Evolutionary conservation across 371 early-diverging fungal species (phyloP).

Genomic region (Mucor piriformis): DNA sequence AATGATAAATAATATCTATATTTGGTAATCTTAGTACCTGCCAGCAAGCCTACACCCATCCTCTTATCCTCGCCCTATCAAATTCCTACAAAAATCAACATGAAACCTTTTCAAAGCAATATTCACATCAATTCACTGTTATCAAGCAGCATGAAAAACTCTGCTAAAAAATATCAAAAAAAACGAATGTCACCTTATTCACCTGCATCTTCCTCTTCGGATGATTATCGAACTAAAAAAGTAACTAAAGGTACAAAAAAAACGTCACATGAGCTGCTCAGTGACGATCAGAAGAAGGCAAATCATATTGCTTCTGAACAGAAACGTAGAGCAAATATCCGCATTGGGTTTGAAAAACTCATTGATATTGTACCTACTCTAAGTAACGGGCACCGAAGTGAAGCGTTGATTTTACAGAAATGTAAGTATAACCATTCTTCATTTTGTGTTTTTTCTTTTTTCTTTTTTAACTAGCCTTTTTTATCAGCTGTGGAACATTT

Average conservation of each 20-base stretch:
- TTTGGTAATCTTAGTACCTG: not conserved
- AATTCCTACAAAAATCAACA: not conserved
- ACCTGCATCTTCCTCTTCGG: not conserved
- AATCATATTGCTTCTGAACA: constrained; percentile 94
- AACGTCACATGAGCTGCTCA: constrained; percentile 64
- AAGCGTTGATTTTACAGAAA: constrained; percentile 44
- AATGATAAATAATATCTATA: not conserved
- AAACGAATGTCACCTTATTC: constrained; percentile 11
- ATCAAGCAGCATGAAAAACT: not conserved
- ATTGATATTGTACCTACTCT: constrained; percentile 77
- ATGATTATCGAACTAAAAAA: not conserved
- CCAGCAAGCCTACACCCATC: not conserved
- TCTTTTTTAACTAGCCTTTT: not conserved
- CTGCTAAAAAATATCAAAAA: not conserved
- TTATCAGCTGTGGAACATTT: constrained; percentile 23
- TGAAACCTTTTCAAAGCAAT: not conserved
- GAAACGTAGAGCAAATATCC: constrained; percentile 82
- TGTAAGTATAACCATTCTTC: constrained; percentile 1
- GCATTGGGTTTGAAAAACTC: constrained; percentile 78
- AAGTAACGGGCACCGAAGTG: constrained; percentile 57
- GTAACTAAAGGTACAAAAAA: constrained; percentile 11
- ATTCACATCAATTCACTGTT: constrained; percentile 17
- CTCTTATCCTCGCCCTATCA: not conserved
- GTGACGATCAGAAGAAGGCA: constrained; percentile 85
- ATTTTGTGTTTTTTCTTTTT: not conserved